Conservation (phyloP, 164 flowering plant species). For the Amborella trichopoda region DNA sequence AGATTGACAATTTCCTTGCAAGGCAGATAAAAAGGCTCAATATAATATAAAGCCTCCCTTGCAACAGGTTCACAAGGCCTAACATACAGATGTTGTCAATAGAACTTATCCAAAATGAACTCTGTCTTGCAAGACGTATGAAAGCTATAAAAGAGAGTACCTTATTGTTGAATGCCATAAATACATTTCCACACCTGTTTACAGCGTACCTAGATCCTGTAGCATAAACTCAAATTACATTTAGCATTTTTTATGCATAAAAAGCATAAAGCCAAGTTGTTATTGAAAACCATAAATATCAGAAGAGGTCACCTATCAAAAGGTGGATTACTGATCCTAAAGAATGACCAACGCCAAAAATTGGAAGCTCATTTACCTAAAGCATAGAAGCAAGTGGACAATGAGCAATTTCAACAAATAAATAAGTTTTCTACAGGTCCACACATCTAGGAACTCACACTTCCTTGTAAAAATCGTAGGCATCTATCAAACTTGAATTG, state of each 20-base stretch:
- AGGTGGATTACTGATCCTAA: slow-evolving; percentile 88
- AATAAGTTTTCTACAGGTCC: too few relatives aligned
- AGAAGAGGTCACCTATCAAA: slow-evolving; percentile 48
- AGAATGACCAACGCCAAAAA: slow-evolving; percentile 90
- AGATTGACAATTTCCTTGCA: too few relatives aligned
- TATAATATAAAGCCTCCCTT: too few relatives aligned
- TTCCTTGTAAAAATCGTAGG: slow-evolving; percentile 48
- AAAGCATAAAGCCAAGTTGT: not conserved
- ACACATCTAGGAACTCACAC: slow-evolving; percentile 47
- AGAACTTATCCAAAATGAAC: too few relatives aligned
- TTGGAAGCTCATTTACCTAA: slow-evolving; percentile 66
- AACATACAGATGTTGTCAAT: too few relatives aligned
- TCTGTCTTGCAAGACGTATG: too few relatives aligned
- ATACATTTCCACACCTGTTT: slow-evolving; percentile 70
- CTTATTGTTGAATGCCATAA: slow-evolving; percentile 90
- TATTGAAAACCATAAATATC: not conserved
- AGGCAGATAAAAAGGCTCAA: too few relatives aligned
- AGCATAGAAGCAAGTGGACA: slow-evolving; percentile 1
- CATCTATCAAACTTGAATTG: slow-evolving; percentile 92
- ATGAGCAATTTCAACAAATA: not conserved
- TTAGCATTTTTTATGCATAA: not conserved
- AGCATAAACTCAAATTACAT: not conserved
- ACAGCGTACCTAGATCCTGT: slow-evolving; percentile 94
- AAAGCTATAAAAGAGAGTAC: too few relatives aligned
- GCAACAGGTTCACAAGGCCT: too few relatives aligned